Evolutionary conservation across 345 rosid genomes (phyloP), one percentile per base, ranked within the genome.

Genomic region (Salix arbutifolia): DNA sequence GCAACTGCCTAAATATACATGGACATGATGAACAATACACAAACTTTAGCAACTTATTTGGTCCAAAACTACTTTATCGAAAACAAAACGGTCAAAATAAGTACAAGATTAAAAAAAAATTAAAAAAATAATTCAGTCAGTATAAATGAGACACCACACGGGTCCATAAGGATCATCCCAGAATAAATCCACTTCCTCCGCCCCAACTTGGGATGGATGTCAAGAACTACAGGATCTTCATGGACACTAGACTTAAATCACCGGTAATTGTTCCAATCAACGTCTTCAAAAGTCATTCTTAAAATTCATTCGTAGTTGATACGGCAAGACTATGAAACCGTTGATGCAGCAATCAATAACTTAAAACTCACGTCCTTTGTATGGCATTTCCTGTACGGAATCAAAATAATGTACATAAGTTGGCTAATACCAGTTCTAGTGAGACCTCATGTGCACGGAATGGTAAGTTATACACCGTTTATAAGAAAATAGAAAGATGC

Each of bases 341-440:
- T 76, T 76, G 67, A 72, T 78, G 73, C 84, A 62, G 71, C 60
- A 50, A 44, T 70, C 78, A 31, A 60, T 38, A 21, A 38, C 30
- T 78, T 87, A 89, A 79, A 72, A 84, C 5, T 91, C 90, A 33
- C 92, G 82, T 81, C 96, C 90, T 79, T 84, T 91, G 74, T 84
- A 89, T 6, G 78, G 91, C 92, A 90, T 91, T 77, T 89, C 91
- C 94, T 91, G 91, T 42, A 58, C 8, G n/a, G 56, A 65, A 68
- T 69, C 30, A 70, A 50, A 33, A 73, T 23, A 33, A 65, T 50
- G 7, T 30, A 70, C n/a, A 72, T 58, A 25, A 58, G 28, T 3
- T 58, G 64, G 23, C 64, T 21, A 4, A 3, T 21, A 21, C 61
- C 56, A 6, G 56, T 17, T 50, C 56, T 19, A 17, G 58, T 56